These are phyloP conservation scores for Ganoderma leucocontextum DNA, from an alignment of 1,284 basidiomycete genomes.

Conservation along the genomic window DNA sequence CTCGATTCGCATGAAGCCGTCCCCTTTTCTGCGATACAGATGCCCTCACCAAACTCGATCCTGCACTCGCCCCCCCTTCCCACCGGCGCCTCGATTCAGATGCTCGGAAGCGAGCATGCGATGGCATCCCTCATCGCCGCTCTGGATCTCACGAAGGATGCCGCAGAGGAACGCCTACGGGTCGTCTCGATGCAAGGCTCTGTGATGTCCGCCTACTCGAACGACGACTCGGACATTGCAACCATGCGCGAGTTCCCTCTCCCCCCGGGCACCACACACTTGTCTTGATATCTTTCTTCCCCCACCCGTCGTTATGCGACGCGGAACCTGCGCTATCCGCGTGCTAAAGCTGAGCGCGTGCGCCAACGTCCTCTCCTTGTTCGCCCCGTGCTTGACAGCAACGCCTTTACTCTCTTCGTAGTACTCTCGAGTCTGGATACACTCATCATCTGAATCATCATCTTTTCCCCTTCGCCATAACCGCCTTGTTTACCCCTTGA, in stretches of 20 bases:
- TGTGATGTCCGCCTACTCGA: slow-evolving; percentile 38
- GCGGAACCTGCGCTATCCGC: slow-evolving; percentile 13
- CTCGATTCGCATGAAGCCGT: slow-evolving; percentile 37
- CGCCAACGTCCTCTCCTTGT: slow-evolving; percentile 33
- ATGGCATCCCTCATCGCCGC: slow-evolving; percentile 71
- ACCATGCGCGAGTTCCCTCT: slow-evolving; percentile 40
- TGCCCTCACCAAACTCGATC: slow-evolving; percentile 23
- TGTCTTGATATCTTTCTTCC: slow-evolving; percentile 18
- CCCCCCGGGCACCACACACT: slow-evolving; percentile 28
- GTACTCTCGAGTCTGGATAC: slow-evolving; percentile 30
- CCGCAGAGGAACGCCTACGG: slow-evolving; percentile 53
- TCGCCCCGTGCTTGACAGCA: slow-evolving; percentile 27
- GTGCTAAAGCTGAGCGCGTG: slow-evolving; percentile 31
- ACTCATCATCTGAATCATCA: slow-evolving; percentile 19
- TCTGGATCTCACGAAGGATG: slow-evolving; percentile 55
- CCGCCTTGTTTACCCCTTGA: slow-evolving; percentile 12
- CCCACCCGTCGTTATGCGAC: background rate
- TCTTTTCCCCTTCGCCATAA: slow-evolving; percentile 8
- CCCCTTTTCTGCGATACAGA: slow-evolving; percentile 31
- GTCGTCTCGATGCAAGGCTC: slow-evolving; percentile 43
- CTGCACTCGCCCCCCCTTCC: slow-evolving; percentile 36
- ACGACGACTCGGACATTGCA: slow-evolving; percentile 36
- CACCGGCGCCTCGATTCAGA: slow-evolving; percentile 33
- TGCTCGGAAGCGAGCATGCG: slow-evolving; percentile 53
- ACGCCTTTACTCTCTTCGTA: slow-evolving; percentile 20